phyloP scores from a whole-genome alignment of 1,139 yeast species.

The Pneumocystis carinii region DNA sequence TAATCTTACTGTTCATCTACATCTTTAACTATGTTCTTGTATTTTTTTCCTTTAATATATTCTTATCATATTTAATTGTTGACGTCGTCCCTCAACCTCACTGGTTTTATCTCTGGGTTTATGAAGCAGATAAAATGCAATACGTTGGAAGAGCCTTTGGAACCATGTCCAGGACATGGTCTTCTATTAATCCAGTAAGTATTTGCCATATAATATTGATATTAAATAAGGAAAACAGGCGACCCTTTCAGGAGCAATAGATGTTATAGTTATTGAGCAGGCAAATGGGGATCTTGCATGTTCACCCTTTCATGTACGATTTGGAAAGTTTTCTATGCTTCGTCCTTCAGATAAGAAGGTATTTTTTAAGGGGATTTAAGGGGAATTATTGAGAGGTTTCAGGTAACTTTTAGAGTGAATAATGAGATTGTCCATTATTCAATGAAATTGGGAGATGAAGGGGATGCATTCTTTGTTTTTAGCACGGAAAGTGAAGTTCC shows the following conservation, averaged over 20 bases:
- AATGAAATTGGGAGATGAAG: conserved; percentile 94
- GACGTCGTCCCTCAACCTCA: too few species aligned
- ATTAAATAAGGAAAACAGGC: conserved; percentile 27
- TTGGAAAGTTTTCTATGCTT: conserved; percentile 81
- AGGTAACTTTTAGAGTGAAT: conserved; percentile 71
- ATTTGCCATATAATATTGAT: background rate
- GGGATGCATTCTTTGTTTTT: conserved; percentile 94
- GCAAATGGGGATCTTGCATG: conserved; percentile 70
- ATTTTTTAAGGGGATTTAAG: background rate
- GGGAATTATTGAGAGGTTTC: background rate
- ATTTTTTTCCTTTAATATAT: background rate
- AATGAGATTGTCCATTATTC: conserved; percentile 70
- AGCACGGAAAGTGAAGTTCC: conserved; percentile 69
- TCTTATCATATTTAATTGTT: too few species aligned
- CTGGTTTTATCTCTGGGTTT: background rate
- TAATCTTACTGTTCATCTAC: background rate
- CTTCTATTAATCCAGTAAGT: conserved; percentile 63
- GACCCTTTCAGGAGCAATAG: conserved; percentile 92
- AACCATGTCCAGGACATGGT: conserved; percentile 64
- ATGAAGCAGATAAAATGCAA: conserved; percentile 42
- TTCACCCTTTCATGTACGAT: conserved; percentile 92
- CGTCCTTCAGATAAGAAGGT: conserved; percentile 89
- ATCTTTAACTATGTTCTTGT: background rate
- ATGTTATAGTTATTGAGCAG: conserved; percentile 89
- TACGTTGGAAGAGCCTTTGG: conserved; percentile 93